A percentile compares a stretch with the other conserved stretches of the same genome.
Conservation (phyloP, 2,329 filamentous ascomycete genomes). For the Madurella fahalii region DNA sequence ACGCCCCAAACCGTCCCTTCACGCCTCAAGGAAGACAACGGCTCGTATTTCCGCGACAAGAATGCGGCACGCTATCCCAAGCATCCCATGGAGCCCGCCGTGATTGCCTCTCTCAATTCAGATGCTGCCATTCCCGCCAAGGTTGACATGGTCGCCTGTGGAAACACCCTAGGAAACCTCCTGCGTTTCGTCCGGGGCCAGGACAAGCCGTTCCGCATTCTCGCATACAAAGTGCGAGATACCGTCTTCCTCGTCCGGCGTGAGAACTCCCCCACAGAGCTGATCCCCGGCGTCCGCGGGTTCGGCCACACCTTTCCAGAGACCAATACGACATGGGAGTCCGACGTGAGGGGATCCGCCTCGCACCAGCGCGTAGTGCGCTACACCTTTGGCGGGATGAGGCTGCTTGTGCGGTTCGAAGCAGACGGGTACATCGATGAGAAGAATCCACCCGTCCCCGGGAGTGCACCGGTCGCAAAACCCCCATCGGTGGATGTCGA, state of each 20-base stretch:
- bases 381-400: conserved; percentile 53
- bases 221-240: conserved; percentile 51
- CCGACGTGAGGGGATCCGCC: conserved; percentile 47
- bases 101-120: conserved; percentile 35
- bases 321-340: conserved; percentile 60
- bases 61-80: conserved; percentile 49
- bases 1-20: conserved; percentile 36
- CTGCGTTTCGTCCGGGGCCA: conserved; percentile 49
- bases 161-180: conserved; percentile 58
- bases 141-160: conserved; percentile 57
- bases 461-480: neutral
- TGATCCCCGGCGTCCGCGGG: conserved; percentile 52
- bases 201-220: conserved; percentile 52
- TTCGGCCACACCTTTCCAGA: conserved; percentile 66
- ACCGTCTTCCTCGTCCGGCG: conserved; percentile 61
- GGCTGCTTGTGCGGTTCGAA: conserved; percentile 52
- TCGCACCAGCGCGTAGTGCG: conserved; percentile 60
- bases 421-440: conserved; percentile 50
- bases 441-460: neutral
- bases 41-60: conserved; percentile 49
- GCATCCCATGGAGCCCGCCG: conserved; percentile 49
- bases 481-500: neutral
- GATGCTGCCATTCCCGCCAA: conserved; percentile 34
- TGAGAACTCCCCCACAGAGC: conserved; percentile 56
- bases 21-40: conserved; percentile 41